Evolutionary conservation across 371 early-diverging fungal genomes (phyloP).

Genomic region (Syncephalastrum sp.): DNA sequence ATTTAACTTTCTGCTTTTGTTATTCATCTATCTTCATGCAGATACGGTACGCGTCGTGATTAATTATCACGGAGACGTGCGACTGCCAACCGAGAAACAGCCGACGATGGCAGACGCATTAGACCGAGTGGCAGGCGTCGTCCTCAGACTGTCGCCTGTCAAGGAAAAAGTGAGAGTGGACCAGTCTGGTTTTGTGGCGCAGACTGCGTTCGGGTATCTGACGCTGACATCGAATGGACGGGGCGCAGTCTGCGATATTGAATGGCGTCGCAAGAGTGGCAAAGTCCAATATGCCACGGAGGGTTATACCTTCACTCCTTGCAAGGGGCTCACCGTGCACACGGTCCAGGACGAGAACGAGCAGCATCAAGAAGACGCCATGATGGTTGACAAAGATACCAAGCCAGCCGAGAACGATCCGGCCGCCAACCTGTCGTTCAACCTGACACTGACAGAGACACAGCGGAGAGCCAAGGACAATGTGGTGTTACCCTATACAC

Average conservation of each 20-base stretch:
- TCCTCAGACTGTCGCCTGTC: conserved; percentile 18
- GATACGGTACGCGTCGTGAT: conserved; percentile 32
- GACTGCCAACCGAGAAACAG: conserved; percentile 9
- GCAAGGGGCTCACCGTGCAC: conserved; percentile 17
- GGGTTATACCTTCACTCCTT: conserved; percentile 19
- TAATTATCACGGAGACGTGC: conserved; percentile 31
- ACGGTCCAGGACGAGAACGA: conserved; percentile 4
- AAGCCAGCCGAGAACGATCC: conserved; percentile 23
- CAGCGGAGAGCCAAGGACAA: conserved; percentile 76
- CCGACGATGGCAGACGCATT: conserved; percentile 22
- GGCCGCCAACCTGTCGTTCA: conserved; percentile 76
- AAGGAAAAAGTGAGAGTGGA: background rate
- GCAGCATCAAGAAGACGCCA: conserved; percentile 9
- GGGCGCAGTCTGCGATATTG: conserved; percentile 36
- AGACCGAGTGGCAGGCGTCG: conserved; percentile 33
- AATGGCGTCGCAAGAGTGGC: conserved; percentile 50
- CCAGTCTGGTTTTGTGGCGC: conserved; percentile 34
- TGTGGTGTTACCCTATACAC: conserved; percentile 78
- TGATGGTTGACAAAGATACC: conserved; percentile 5
- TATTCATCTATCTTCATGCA: conserved; percentile 3
- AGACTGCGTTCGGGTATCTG: conserved; percentile 43
- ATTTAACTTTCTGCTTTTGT: background rate
- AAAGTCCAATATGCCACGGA: conserved; percentile 41
- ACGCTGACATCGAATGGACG: conserved; percentile 31
- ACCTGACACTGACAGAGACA: conserved; percentile 79